Evolutionary conservation across 176 grass and related monocot genomes (phyloP).

Genomic region (Canna indica): DNA sequence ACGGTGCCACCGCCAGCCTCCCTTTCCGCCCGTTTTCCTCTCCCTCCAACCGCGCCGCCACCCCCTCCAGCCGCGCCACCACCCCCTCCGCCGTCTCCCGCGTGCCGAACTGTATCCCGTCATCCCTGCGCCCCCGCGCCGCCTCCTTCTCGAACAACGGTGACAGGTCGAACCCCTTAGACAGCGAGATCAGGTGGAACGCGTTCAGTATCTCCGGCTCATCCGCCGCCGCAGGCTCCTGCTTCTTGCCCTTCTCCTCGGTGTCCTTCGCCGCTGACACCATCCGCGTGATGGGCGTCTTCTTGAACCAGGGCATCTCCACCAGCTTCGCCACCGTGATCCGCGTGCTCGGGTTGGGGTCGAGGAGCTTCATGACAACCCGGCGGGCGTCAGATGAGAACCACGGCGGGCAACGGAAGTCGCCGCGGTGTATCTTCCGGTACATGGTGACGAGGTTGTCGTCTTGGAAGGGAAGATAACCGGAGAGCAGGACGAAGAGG

Average conservation of each 20-base stretch:
- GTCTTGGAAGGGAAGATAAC: conserved; percentile 31
- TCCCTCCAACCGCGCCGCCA: conserved; percentile 30
- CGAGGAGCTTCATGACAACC: conserved; percentile 28
- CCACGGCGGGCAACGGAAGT: conserved; percentile 31
- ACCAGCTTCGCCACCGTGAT: conserved; percentile 24
- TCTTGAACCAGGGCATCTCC: conserved; percentile 32
- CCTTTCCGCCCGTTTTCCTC: conserved; percentile 16
- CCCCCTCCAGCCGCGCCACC: conserved; percentile 30
- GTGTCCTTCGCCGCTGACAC: background rate
- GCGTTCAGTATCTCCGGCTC: conserved; percentile 36
- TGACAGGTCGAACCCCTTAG: conserved; percentile 41
- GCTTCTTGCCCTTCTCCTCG: background rate
- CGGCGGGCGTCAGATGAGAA: conserved; percentile 26
- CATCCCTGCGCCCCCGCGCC: background rate
- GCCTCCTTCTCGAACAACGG: conserved; percentile 36
- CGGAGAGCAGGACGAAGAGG: conserved; percentile 48
- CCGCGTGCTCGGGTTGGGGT: conserved; percentile 32
- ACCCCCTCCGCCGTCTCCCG: conserved; percentile 25
- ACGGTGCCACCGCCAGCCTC: conserved; percentile 21
- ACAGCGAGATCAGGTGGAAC: conserved; percentile 41
- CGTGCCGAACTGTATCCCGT: conserved; percentile 21
- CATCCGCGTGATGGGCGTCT: background rate
- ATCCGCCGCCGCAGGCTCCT: conserved; percentile 1
- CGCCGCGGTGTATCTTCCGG: conserved; percentile 36
- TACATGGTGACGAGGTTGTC: conserved; percentile 46